These are phyloP conservation scores for Neurospora sp. DNA, from an alignment of 495 filamentous ascomycete species.

Conservation along the genomic window DNA sequence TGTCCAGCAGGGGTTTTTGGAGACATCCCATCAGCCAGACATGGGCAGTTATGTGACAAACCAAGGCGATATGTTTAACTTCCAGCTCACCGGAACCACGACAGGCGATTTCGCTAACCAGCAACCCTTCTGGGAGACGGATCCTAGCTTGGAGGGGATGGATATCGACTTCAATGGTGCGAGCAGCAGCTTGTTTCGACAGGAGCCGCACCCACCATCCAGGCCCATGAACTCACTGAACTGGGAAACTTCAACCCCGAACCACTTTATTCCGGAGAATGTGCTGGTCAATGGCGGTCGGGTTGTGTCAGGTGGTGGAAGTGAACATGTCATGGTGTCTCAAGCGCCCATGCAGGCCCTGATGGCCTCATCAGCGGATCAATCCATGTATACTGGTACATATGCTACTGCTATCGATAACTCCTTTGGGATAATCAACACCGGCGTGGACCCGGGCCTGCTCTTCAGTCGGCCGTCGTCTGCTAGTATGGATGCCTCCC, in stretches of 20 bases:
- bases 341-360: slow-evolving; percentile 28
- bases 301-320: slow-evolving; percentile 15
- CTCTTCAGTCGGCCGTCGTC: slow-evolving; percentile 37
- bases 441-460: slow-evolving; percentile 34
- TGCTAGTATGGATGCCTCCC: slow-evolving; percentile 29
- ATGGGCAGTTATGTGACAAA: slow-evolving; percentile 28
- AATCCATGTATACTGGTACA: slow-evolving; percentile 28
- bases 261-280: slow-evolving; percentile 32
- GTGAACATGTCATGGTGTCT: slow-evolving; percentile 26
- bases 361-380: slow-evolving; percentile 26
- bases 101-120: slow-evolving; percentile 57
- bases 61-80: slow-evolving; percentile 47
- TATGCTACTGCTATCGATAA: slow-evolving; percentile 31
- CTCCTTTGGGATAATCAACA: slow-evolving; percentile 30
- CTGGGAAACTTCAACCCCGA: slow-evolving; percentile 38
- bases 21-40: slow-evolving; percentile 29
- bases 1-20: slow-evolving; percentile 33
- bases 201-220: slow-evolving; percentile 22
- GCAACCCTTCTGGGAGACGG: slow-evolving; percentile 67
- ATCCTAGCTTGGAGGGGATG: slow-evolving; percentile 42
- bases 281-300: slow-evolving; percentile 21
- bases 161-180: slow-evolving; percentile 42
- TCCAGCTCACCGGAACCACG: slow-evolving; percentile 60
- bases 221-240: slow-evolving; percentile 35
- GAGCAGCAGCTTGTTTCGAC: slow-evolving; percentile 25